phyloP scores from a whole-genome alignment of 2,329 filamentous ascomycete species.

The Talaromyces islandicus region DNA sequence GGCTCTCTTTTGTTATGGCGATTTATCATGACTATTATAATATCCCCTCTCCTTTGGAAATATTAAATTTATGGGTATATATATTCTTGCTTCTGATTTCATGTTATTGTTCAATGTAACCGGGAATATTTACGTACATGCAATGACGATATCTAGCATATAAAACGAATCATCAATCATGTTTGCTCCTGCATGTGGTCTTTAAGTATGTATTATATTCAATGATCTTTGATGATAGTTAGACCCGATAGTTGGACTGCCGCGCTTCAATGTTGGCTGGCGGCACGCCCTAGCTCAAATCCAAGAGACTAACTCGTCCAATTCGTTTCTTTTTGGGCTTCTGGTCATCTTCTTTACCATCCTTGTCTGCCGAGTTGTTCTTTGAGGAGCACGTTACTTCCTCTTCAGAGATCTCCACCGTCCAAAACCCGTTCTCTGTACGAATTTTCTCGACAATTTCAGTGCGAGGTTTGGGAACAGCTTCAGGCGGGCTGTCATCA shows the following conservation, averaged over 20 bases:
- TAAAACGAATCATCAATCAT: background rate
- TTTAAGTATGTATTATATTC: background rate
- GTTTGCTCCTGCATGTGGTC: background rate
- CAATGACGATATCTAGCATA: background rate
- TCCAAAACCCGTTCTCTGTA: conserved; percentile 20
- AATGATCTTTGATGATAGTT: no score
- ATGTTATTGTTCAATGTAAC: background rate
- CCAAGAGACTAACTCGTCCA: conserved; percentile 28
- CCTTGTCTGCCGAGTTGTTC: conserved; percentile 3
- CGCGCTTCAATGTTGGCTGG: background rate
- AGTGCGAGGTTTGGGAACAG: background rate
- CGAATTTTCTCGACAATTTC: conserved; percentile 16
- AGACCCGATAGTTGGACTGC: background rate
- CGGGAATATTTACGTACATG: background rate
- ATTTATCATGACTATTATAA: background rate
- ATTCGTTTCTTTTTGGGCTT: conserved; percentile 22
- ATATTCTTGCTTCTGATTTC: background rate
- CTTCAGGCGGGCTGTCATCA: background rate
- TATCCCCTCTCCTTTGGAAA: background rate
- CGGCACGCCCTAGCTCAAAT: conserved; percentile 17
- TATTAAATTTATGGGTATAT: background rate
- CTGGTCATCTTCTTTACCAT: conserved; percentile 5
- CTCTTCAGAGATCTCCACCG: conserved; percentile 10
- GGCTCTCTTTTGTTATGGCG: background rate
- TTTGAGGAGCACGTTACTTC: conserved; percentile 10